Evolutionary conservation across 106 monocot species (phyloP), one percentile per base, ranked within the genome.

Genomic region (Gastrodia elata): DNA sequence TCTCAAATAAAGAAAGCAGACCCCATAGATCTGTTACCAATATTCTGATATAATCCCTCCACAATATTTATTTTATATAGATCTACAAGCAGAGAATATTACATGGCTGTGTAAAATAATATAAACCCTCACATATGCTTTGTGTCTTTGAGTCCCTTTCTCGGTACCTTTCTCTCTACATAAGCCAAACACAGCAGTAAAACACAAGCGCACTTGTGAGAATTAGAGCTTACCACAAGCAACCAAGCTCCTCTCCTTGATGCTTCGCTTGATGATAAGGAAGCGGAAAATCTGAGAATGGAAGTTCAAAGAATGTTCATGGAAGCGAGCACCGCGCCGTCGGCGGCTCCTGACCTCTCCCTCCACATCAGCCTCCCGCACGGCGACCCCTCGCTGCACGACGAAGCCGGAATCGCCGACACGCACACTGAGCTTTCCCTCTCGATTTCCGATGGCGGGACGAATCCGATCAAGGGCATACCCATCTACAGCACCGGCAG

Each of bases 341-440:
- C 79, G 38, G 8, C 67, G 49, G n/a, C n/a, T n/a, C 80, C 74
- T 15, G 80, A 80, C 35, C 74, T 80, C 40, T 80, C 80, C n/a
- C 67, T 80, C 52, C 69, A 69, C 55, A 80, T 74, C 40, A 73
- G 76, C 64, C 69, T 42, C 32, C 79, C 73, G 3, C 74, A 64
- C 73, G 2, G n/a, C 46, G 28, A 27, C 0, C 33, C 43, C 27
- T 25, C 72, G 8, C 55, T 42, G 41, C 38, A 30, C 5, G 38
- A 43, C 65, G 24, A 43, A 38, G 30, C 2, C n/a, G 20, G 18
- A 34, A 22, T 30, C 30, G 15, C 20, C 8, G 11, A 10, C 8
- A 22, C 75, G 5, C 65, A 65, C 20, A 75, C 75, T 14, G 43
- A 76, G 36, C 68, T 76, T 18, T 68, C 76, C 30, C 76, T 76